phyloP scores from a whole-genome alignment of 2,329 filamentous ascomycete species.

The Podosphaera xanthii region DNA sequence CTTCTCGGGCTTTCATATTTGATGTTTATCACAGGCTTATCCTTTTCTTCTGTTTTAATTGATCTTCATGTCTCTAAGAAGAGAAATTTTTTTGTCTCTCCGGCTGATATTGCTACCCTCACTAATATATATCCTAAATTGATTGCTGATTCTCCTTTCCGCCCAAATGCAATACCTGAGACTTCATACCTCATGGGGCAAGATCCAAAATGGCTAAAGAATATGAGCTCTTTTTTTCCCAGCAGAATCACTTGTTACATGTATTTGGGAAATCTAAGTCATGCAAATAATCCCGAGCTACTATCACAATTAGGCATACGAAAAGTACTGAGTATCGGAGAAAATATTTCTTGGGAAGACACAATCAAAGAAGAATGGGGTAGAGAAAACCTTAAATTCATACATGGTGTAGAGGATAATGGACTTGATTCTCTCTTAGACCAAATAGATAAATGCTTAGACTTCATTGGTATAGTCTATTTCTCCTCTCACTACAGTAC shows the following conservation, averaged over 20 bases:
- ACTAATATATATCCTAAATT: conserved; percentile 53
- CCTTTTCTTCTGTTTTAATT: conserved; percentile 72
- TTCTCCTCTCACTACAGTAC: background rate
- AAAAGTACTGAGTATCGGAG: conserved; percentile 79
- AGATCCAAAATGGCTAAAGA: conserved; percentile 59
- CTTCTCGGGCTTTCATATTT: conserved; percentile 77
- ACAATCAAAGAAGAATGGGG: conserved; percentile 52
- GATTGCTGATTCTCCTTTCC: conserved; percentile 42
- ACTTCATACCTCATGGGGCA: conserved; percentile 28
- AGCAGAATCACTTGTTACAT: conserved; percentile 80
- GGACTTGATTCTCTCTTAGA: conserved; percentile 78
- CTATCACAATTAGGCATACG: conserved; percentile 59
- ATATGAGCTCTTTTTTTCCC: conserved; percentile 74
- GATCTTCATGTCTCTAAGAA: conserved; percentile 55
- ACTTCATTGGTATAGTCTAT: conserved; percentile 59
- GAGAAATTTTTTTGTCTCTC: conserved; percentile 92
- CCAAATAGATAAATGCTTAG: conserved; percentile 65
- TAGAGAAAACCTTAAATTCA: conserved; percentile 50
- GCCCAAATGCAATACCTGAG: conserved; percentile 25
- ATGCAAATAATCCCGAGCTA: conserved; percentile 82
- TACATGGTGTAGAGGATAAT: conserved; percentile 85
- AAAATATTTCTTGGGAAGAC: conserved; percentile 61
- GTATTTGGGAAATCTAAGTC: conserved; percentile 81
- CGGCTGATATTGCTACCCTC: conserved; percentile 69
- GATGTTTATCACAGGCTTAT: conserved; percentile 68